Evolutionary conservation across 148 eudicot species (phyloP).

Genomic region (Pharnaceum exiguum): DNA sequence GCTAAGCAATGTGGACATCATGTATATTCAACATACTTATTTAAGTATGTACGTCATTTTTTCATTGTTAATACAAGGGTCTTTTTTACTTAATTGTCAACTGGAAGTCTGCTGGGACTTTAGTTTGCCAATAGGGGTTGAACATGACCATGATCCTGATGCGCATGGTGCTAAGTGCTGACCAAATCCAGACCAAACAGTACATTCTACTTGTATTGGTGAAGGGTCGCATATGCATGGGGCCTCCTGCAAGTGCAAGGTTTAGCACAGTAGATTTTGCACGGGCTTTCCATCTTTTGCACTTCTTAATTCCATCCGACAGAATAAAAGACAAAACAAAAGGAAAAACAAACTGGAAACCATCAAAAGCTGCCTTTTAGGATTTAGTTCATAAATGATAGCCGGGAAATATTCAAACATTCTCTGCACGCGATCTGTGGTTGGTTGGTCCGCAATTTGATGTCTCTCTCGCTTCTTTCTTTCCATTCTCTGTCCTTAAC

Average conservation of each 20-base stretch:
- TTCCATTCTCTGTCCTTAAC: not conserved
- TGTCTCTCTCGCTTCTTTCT: not conserved
- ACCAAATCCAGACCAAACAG: not conserved
- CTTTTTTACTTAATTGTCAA: too few relatives aligned
- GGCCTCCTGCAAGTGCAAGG: not conserved
- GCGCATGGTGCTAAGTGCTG: too few relatives aligned
- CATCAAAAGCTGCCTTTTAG: constrained; percentile 16
- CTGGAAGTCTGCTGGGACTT: too few relatives aligned
- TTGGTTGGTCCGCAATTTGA: constrained; percentile 33
- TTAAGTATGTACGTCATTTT: too few relatives aligned
- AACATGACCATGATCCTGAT: too few relatives aligned
- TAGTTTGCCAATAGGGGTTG: too few relatives aligned
- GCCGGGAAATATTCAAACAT: constrained; percentile 13
- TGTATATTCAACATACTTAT: too few relatives aligned
- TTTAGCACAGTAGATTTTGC: constrained; percentile 9
- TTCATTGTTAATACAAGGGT: too few relatives aligned
- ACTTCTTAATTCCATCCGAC: constrained; percentile 6
- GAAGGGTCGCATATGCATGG: too few relatives aligned
- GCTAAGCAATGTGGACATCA: too few relatives aligned
- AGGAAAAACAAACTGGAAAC: too few relatives aligned
- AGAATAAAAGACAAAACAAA: not conserved
- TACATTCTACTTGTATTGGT: not conserved
- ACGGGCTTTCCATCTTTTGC: constrained; percentile 5
- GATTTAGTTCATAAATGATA: constrained; percentile 23
- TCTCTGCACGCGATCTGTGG: constrained; percentile 37